Base-by-base conservation (phyloP, 805 yeast genomes). In the Yamadazyma ubonensis region DNA sequence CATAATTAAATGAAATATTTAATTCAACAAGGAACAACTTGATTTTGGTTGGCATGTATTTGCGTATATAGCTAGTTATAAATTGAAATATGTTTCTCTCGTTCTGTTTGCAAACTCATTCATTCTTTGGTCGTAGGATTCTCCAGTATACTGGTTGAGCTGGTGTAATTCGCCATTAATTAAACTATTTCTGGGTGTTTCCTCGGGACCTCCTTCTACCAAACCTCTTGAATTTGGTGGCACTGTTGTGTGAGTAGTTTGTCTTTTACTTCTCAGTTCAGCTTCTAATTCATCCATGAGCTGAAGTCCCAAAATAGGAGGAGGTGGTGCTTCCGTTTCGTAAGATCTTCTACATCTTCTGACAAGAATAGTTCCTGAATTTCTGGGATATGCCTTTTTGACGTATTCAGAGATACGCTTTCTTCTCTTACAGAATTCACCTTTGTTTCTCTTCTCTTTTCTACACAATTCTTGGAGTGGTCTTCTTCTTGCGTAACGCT, bases 361-460 rank as follows among this genome's bases (percentile, higher is more conserved):
- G n/a, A n/a, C n/a, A n/a, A n/a, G n/a, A n/a, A n/a, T n/a, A n/a
- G n/a, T n/a, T n/a, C n/a, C n/a, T n/a, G n/a, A n/a, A n/a, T n/a
- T n/a, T n/a, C n/a, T n/a, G n/a, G n/a, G n/a, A n/a, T n/a, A n/a
- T n/a, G n/a, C n/a, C n/a, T n/a, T n/a, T n/a, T n/a, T n/a, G n/a
- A n/a, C n/a, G n/a, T n/a, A n/a, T n/a, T n/a, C n/a, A n/a, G n/a
- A n/a, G n/a, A 30, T 16, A 18, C 14, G 12, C 23, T 22, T 16
- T 26, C 39, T 30, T 33, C 48, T 39, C 28, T 30, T 18, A 12
- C 30, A 35, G 20, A 36, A 39, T 11, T 31, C 21, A 22, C 29
- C 38, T 2, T 5, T 10, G 22, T 36, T 25, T 10, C 23, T 20
- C 4, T 14, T 6, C 16, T 41, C 41, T 14, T 20, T 26, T 16